Percentiles rank a stretch among this genome's conserved stretches.
Conservation (phyloP, 1,284 basidiomycete species). For the Malassezia equina region DNA sequence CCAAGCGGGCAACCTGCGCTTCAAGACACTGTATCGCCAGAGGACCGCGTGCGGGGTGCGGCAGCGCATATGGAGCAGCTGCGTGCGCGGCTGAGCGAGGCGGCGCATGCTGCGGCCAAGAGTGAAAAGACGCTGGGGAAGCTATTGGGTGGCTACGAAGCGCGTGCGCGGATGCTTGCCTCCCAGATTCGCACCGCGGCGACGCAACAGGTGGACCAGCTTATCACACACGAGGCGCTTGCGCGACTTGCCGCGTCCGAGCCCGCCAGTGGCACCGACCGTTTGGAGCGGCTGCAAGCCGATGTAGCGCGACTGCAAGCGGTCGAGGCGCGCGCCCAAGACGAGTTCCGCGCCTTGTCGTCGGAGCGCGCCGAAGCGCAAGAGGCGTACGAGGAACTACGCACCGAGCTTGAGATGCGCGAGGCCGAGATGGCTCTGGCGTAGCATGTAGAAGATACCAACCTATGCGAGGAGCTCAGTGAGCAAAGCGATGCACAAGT, state of each 20-base stretch:
- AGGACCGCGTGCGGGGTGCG: neutral
- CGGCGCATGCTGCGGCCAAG: constrained; percentile 71
- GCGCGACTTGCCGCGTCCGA: constrained; percentile 30
- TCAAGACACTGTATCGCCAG: neutral
- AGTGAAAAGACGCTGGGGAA: constrained; percentile 82
- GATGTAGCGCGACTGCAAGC: constrained; percentile 33
- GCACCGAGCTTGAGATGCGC: constrained; percentile 43
- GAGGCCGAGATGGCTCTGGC: constrained; percentile 23
- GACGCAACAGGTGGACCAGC: constrained; percentile 21
- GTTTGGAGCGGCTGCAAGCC: constrained; percentile 25
- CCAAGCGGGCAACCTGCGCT: neutral
- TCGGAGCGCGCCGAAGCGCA: constrained; percentile 21
- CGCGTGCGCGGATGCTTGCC: constrained; percentile 61
- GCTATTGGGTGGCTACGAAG: constrained; percentile 79
- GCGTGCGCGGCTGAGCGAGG: constrained; percentile 67
- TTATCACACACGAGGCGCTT: constrained; percentile 28
- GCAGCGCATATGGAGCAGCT: constrained; percentile 63
- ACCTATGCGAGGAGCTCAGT: constrained; percentile 21
- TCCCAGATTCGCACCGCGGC: constrained; percentile 47
- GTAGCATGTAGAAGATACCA: neutral
- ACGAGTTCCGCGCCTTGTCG: constrained; percentile 25
- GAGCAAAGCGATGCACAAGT: constrained; percentile 33
- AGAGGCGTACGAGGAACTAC: constrained; percentile 31
- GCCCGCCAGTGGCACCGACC: constrained; percentile 25
- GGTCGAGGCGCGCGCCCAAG: constrained; percentile 30